Conservation (phyloP, 768 basidiomycete genomes). For the Sarcomyxa edulis region DNA sequence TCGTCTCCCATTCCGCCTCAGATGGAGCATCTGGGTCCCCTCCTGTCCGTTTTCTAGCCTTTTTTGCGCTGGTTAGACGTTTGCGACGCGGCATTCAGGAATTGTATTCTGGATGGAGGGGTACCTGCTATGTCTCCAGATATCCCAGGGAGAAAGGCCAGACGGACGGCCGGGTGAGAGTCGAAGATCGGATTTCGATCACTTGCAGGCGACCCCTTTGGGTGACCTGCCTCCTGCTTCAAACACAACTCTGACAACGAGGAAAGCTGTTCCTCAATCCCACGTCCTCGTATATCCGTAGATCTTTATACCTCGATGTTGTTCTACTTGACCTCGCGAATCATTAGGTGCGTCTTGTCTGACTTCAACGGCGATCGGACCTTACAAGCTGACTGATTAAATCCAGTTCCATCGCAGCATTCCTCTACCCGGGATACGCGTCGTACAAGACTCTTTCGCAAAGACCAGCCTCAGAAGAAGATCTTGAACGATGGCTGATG, state of each 20-base stretch:
- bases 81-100: slow-evolving; percentile 4
- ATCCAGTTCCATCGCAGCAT: slow-evolving; percentile 63
- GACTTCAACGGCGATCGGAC: not conserved
- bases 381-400: not conserved
- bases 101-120: not conserved
- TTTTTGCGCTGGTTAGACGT: slow-evolving; percentile 6
- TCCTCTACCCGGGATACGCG: slow-evolving; percentile 91
- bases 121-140: too few species aligned
- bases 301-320: slow-evolving; percentile 22
- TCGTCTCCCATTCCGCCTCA: slow-evolving; percentile 11
- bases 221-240: too few species aligned
- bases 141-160: too few species aligned
- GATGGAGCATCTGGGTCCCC: slow-evolving; percentile 11
- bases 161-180: too few species aligned
- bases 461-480: slow-evolving; percentile 78
- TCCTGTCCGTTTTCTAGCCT: slow-evolving; percentile 1
- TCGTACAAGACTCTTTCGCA: slow-evolving; percentile 93
- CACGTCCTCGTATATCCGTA: slow-evolving; percentile 3
- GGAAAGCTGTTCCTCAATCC: not conserved
- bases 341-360: slow-evolving; percentile 34
- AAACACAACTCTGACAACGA: not conserved
- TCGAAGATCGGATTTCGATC: too few species aligned
- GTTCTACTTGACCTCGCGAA: slow-evolving; percentile 43
- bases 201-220: too few species aligned
- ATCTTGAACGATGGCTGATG: slow-evolving; percentile 93